Evolutionary conservation across 495 filamentous ascomycete genomes (phyloP).

Genomic region (Bacidia gigantensis): DNA sequence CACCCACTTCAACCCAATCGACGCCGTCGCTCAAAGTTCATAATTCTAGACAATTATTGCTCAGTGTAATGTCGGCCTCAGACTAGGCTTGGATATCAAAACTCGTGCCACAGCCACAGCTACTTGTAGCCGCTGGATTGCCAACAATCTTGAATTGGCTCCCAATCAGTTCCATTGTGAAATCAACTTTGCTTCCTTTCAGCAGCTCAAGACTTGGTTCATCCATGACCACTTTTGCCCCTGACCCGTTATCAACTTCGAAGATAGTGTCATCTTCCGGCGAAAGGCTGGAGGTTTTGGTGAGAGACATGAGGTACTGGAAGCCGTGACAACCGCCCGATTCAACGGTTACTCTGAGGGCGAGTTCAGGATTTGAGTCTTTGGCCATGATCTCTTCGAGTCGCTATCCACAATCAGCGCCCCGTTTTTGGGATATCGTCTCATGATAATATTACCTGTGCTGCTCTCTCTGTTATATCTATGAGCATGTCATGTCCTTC

Average conservation of each 20-base stretch:
- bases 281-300: conserved; percentile 42
- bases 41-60: no score
- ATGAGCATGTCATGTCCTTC: conserved; percentile 72
- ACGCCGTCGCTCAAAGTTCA: not conserved
- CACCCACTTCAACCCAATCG: no score
- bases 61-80: no score
- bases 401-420: conserved; percentile 32
- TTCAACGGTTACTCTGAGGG: conserved; percentile 80
- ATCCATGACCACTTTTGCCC: conserved; percentile 82
- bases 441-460: conserved; percentile 45
- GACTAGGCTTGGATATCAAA: conserved; percentile 83
- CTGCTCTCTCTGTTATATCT: conserved; percentile 66
- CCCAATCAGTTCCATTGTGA: conserved; percentile 91
- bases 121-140: conserved; percentile 81
- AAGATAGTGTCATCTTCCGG: conserved; percentile 64
- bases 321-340: conserved; percentile 94
- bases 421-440: no score
- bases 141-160: conserved; percentile 95
- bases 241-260: conserved; percentile 22
- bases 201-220: conserved; percentile 74
- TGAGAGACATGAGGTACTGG: conserved; percentile 87
- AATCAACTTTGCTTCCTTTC: conserved; percentile 88
- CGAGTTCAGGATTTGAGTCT: conserved; percentile 67
- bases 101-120: conserved; percentile 94
- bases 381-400: conserved; percentile 49